Percentiles rank a stretch among this genome's conserved stretches.
These are phyloP conservation scores for Leccinum angustisporum DNA, from an alignment of 1,284 basidiomycete genomes.

Conservation along the genomic window DNA sequence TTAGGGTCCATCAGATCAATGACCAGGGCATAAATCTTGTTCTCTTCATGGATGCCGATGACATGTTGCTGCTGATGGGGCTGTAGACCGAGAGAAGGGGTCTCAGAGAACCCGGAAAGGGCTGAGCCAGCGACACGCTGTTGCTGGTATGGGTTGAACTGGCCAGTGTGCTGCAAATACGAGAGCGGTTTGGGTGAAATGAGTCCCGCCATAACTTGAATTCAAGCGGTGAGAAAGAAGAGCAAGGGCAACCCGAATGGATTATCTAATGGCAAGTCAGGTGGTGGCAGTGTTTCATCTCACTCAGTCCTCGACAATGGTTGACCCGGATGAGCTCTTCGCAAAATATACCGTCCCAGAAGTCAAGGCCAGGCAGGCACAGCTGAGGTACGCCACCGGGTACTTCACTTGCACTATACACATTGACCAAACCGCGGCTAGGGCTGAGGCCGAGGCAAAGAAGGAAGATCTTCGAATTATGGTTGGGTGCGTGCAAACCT, in stretches of 20 bases:
- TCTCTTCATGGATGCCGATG: slow-evolving; percentile 59
- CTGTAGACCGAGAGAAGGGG: slow-evolving; percentile 47
- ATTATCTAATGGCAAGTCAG: slow-evolving; percentile 23
- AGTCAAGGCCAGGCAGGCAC: slow-evolving; percentile 45
- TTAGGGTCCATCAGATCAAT: slow-evolving; percentile 79
- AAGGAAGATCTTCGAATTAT: slow-evolving; percentile 90
- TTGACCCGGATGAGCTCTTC: background rate
- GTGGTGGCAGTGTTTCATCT: too few relatives aligned
- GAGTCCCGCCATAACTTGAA: slow-evolving; percentile 52
- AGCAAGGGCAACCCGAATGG: slow-evolving; percentile 1
- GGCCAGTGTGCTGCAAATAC: slow-evolving; percentile 53
- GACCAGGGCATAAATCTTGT: slow-evolving; percentile 80
- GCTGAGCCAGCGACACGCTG: slow-evolving; percentile 33
- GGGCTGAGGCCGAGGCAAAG: slow-evolving; percentile 86
- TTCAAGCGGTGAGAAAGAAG: slow-evolving; percentile 10
- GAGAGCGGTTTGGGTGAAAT: slow-evolving; percentile 64
- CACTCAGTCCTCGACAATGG: too few relatives aligned
- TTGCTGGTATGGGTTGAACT: slow-evolving; percentile 53
- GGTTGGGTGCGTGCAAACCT: slow-evolving; percentile 78
- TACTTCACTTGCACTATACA: slow-evolving; percentile 28
- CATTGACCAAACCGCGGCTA: slow-evolving; percentile 31
- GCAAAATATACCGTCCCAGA: background rate
- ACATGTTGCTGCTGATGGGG: slow-evolving; percentile 49
- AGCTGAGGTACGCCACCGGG: slow-evolving; percentile 55
- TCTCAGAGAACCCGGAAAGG: slow-evolving; percentile 48